Percentiles rank a stretch among this genome's conserved stretches.
Conservation (phyloP, 2,329 filamentous ascomycete species). For the Cercospora janseana region DNA sequence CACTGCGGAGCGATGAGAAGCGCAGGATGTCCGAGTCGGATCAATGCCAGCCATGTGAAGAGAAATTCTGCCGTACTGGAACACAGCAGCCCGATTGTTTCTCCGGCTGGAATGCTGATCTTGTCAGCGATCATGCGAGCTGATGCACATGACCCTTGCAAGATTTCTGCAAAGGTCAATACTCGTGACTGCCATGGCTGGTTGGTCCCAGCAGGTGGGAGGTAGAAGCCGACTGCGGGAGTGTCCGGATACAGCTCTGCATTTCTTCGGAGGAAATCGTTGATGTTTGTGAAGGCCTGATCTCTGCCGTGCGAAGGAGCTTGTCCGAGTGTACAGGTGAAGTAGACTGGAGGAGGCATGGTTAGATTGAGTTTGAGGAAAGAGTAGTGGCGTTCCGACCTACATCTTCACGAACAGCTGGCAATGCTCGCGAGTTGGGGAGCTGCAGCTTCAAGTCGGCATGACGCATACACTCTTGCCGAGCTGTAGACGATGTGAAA, state of each 20-base stretch:
- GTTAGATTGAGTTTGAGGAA: no score
- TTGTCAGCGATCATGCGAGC: conserved; percentile 35
- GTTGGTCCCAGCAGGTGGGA: conserved; percentile 27
- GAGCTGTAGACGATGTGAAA: no score
- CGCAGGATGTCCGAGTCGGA: conserved; percentile 55
- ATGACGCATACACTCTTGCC: no score
- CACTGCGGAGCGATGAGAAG: conserved; percentile 57
- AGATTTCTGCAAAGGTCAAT: conserved; percentile 41
- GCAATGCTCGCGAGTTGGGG: no score
- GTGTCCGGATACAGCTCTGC: conserved; percentile 40
- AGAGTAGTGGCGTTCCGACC: no score
- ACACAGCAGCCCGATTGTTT: conserved; percentile 55
- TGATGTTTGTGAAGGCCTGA: conserved; percentile 47
- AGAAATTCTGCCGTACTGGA: conserved; percentile 59
- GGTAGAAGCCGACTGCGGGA: conserved; percentile 54
- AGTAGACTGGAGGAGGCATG: conserved; percentile 44
- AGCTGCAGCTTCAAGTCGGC: no score
- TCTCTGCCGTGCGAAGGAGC: conserved; percentile 39
- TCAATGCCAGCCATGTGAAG: conserved; percentile 59
- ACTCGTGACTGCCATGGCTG: conserved; percentile 27
- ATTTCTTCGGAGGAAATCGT: conserved; percentile 52
- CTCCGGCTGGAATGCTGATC: conserved; percentile 19
- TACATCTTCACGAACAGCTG: no score
- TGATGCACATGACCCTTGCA: conserved; percentile 38
- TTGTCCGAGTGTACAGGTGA: conserved; percentile 61